Conservation (phyloP, 2,329 filamentous ascomycete genomes). For the Corynespora cassiicola region DNA sequence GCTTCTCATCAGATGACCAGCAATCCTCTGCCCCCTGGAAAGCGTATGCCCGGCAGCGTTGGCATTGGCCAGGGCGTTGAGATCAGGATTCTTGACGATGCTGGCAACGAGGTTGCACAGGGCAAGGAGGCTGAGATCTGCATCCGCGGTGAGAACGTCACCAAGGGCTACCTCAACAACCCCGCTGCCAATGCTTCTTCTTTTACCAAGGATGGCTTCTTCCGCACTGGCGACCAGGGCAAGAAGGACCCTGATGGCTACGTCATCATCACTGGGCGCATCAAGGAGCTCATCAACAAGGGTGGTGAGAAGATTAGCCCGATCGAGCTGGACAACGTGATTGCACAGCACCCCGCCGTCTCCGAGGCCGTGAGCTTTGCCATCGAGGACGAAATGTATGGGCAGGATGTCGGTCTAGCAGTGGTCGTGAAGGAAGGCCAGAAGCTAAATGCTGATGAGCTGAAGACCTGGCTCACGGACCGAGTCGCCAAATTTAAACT, state of each 20-base stretch:
- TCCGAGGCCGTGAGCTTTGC: conserved; percentile 84
- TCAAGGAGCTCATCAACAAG: conserved; percentile 93
- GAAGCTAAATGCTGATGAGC: conserved; percentile 60
- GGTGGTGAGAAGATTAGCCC: conserved; percentile 89
- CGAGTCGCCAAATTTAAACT: conserved; percentile 84
- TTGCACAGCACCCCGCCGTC: conserved; percentile 75
- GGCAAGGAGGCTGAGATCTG: conserved; percentile 82
- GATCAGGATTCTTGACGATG: conserved; percentile 75
- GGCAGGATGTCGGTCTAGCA: conserved; percentile 80
- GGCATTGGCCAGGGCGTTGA: conserved; percentile 85
- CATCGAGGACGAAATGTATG: conserved; percentile 81
- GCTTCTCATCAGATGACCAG: conserved; percentile 86
- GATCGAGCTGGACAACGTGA: conserved; percentile 84
- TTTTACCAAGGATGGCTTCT: conserved; percentile 79
- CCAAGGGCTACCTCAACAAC: conserved; percentile 86
- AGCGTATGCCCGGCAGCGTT: conserved; percentile 81
- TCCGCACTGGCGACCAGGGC: conserved; percentile 87
- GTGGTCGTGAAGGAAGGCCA: conserved; percentile 74
- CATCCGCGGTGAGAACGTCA: conserved; percentile 83
- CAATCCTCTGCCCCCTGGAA: conserved; percentile 65
- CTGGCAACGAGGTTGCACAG: conserved; percentile 71
- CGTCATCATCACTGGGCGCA: conserved; percentile 85
- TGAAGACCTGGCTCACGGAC: conserved; percentile 73
- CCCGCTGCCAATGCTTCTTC: conserved; percentile 74
- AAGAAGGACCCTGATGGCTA: conserved; percentile 82